Conservation (phyloP, 352 stramenopile species). For the Pythium chondricola region DNA sequence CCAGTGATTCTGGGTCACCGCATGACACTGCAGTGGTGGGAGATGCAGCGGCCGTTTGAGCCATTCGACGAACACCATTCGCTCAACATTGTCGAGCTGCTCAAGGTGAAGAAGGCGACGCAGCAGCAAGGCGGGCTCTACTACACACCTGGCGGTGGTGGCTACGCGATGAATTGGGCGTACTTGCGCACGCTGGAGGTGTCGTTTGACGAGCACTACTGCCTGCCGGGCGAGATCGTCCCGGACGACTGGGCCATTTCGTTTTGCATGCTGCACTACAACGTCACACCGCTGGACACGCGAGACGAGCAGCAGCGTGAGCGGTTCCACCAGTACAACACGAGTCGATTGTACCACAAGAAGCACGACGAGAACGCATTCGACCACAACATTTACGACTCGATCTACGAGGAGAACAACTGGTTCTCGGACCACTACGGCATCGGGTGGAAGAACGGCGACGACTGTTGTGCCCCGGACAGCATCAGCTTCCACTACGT, state of each 20-base stretch:
- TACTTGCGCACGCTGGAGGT: constrained; percentile 66
- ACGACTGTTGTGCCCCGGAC: constrained; percentile 70
- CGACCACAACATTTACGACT: constrained; percentile 64
- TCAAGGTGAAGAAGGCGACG: constrained; percentile 44
- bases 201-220: constrained; percentile 69
- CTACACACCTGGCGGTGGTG: constrained; percentile 75
- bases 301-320: constrained; percentile 60
- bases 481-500: constrained; percentile 84
- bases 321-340: constrained; percentile 83
- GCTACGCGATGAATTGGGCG: constrained; percentile 82
- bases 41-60: constrained; percentile 66
- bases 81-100: constrained; percentile 41
- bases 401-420: constrained; percentile 84
- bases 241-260: constrained; percentile 85
- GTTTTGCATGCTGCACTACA: constrained; percentile 79
- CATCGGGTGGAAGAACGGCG: constrained; percentile 75
- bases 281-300: constrained; percentile 64
- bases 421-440: constrained; percentile 84
- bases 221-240: constrained; percentile 59
- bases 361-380: constrained; percentile 61
- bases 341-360: constrained; percentile 60
- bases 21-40: constrained; percentile 86
- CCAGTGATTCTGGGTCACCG: constrained; percentile 71
- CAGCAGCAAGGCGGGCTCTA: constrained; percentile 51
- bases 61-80: constrained; percentile 63